Conservation (phyloP, 805 yeast species). For the Metschnikowia gelsemii region DNA sequence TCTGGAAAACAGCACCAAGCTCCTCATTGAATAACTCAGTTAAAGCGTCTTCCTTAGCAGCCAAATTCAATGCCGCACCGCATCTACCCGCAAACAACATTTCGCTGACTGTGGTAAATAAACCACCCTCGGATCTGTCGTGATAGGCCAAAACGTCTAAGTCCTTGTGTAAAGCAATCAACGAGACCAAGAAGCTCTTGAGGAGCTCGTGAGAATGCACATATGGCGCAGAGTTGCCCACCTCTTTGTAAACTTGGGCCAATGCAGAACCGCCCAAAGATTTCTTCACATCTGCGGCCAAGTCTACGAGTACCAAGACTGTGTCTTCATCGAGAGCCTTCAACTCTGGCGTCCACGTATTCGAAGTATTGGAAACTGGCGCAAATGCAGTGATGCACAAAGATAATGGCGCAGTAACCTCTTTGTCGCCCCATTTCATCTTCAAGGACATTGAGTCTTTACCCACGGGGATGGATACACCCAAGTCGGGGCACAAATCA, state of each 20-base stretch:
- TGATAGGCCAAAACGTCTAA: constrained; percentile 82
- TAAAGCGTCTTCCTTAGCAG: constrained; percentile 43
- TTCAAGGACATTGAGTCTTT: constrained; percentile 99
- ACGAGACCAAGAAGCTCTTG: constrained; percentile 67
- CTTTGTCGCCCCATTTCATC: constrained; percentile 93
- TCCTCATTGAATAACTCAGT: constrained; percentile 84
- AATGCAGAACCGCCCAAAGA: constrained; percentile 92
- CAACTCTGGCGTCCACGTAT: constrained; percentile 94
- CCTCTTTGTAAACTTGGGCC: constrained; percentile 88
- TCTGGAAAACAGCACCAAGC: constrained; percentile 94
- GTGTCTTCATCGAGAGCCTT: constrained; percentile 51
- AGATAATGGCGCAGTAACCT: constrained; percentile 94
- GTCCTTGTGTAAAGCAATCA: constrained; percentile 67
- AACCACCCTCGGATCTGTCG: constrained; percentile 96
- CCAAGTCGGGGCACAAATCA: constrained; percentile 91
- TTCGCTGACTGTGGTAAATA: constrained; percentile 78
- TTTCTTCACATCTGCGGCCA: constrained; percentile 52
- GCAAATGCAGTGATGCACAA: constrained; percentile 89
- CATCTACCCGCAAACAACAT: constrained; percentile 97
- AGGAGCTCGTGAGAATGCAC: constrained; percentile 67
- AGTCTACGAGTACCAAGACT: constrained; percentile 74
- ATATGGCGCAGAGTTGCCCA: constrained; percentile 80
- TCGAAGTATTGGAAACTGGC: constrained; percentile 78
- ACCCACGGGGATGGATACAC: constrained; percentile 93
- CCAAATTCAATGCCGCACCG: constrained; percentile 63